A percentile compares a stretch with the other conserved stretches of the same genome.
These are phyloP conservation scores for Diplodia corticola DNA, from an alignment of 2,329 filamentous ascomycete genomes.

Conservation along the genomic window DNA sequence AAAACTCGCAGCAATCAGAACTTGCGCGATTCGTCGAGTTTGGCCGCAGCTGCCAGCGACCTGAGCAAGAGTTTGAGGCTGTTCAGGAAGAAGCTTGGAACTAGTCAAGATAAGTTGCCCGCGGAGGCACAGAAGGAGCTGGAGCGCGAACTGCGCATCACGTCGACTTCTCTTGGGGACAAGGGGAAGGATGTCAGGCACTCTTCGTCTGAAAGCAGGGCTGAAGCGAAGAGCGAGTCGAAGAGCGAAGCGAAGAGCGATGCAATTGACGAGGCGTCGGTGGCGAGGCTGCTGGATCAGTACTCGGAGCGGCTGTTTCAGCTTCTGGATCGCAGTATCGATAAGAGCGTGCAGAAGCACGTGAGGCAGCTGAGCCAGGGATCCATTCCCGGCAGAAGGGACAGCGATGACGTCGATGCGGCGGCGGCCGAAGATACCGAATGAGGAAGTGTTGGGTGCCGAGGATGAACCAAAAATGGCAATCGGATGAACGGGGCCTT, in stretches of 20 bases:
- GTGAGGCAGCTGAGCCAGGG: conserved; percentile 37
- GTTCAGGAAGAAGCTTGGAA: conserved; percentile 60
- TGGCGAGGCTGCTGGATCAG: conserved; percentile 66
- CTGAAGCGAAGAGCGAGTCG: neutral
- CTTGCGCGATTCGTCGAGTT: conserved; percentile 2
- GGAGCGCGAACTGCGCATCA: conserved; percentile 57
- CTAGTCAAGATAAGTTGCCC: conserved; percentile 48
- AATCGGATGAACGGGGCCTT: conserved; percentile 13
- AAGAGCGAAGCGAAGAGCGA: neutral
- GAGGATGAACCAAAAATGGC: neutral
- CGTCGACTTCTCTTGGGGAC: conserved; percentile 47
- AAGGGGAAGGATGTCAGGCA: conserved; percentile 29
- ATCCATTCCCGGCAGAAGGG: neutral
- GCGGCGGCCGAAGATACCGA: neutral
- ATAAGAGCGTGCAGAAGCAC: conserved; percentile 40
- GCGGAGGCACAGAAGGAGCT: conserved; percentile 54
- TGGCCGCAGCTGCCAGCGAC: conserved; percentile 50
- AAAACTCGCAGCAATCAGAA: conserved; percentile 16
- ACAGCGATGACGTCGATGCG: neutral
- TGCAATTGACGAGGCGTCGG: conserved; percentile 43
- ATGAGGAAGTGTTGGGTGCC: neutral
- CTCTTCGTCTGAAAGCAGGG: neutral
- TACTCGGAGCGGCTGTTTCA: conserved; percentile 72
- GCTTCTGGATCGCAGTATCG: conserved; percentile 71
- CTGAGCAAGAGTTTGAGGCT: conserved; percentile 58